Percentiles rank a stretch among this genome's conserved stretches.
phyloP scores from a whole-genome alignment of 192 early-diverging fungal species.

The Allomyces macrogynus region DNA sequence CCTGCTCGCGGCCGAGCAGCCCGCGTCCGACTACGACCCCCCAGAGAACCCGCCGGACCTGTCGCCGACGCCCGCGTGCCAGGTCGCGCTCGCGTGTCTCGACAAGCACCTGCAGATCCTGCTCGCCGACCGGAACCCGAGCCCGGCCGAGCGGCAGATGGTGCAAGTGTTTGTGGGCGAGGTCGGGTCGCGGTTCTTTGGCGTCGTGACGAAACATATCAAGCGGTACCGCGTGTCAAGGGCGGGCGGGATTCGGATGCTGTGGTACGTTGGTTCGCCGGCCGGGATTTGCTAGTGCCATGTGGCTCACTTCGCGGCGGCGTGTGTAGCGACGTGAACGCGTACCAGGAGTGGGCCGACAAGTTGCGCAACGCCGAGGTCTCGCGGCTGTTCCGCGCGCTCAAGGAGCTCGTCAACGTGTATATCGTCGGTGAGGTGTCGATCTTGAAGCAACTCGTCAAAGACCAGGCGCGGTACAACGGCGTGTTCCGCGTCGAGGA shows the following conservation, averaged over 20 bases:
- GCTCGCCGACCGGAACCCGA: slow-evolving; percentile 20
- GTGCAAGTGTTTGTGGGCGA: slow-evolving; percentile 82
- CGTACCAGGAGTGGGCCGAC: slow-evolving; percentile 51
- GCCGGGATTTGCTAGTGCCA: too few relatives aligned
- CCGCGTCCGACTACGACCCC: slow-evolving; percentile 52
- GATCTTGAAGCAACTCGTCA: slow-evolving; percentile 57
- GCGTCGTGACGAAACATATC: slow-evolving; percentile 64
- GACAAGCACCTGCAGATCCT: slow-evolving; percentile 53
- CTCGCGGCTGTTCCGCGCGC: slow-evolving; percentile 47
- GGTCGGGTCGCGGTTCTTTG: slow-evolving; percentile 67
- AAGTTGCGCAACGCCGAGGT: slow-evolving; percentile 38
- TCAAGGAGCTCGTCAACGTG: slow-evolving; percentile 65
- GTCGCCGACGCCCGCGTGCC: slow-evolving; percentile 66
- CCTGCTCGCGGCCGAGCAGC: slow-evolving; percentile 55
- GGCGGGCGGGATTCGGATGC: slow-evolving; percentile 74
- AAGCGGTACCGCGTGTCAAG: slow-evolving; percentile 57
- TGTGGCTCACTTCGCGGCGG: too few relatives aligned
- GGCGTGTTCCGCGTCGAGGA: slow-evolving; percentile 56
- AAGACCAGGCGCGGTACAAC: slow-evolving; percentile 53
- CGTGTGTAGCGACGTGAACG: slow-evolving; percentile 45
- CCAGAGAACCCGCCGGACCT: slow-evolving; percentile 32
- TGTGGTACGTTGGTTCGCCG: slow-evolving; percentile 27
- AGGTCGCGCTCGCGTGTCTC: slow-evolving; percentile 52
- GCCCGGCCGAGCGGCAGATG: slow-evolving; percentile 51
- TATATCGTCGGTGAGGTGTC: slow-evolving; percentile 49